Percentiles rank a stretch among this genome's conserved stretches.
phyloP scores from a whole-genome alignment of 345 rosid species.

The Murraya paniculata region DNA sequence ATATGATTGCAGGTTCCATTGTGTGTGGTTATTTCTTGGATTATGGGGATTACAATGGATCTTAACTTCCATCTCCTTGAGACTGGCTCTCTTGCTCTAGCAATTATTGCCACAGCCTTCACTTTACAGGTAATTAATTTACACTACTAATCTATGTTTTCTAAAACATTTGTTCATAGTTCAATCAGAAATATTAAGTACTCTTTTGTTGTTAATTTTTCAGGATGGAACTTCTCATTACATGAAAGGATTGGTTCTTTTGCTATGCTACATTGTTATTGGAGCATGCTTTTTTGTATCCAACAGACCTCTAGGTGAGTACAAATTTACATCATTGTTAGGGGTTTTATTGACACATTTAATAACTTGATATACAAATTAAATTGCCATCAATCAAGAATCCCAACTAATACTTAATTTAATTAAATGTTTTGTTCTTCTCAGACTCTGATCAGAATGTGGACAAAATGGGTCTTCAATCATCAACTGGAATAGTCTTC shows the following conservation, averaged over 20 bases:
- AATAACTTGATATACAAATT: background rate
- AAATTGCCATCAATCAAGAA: background rate
- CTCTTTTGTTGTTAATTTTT: background rate
- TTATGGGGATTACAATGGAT: slow-evolving; percentile 73
- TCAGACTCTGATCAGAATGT: slow-evolving; percentile 24
- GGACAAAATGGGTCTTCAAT: slow-evolving; percentile 19
- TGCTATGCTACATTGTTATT: slow-evolving; percentile 67
- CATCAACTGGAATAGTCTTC: slow-evolving; percentile 11
- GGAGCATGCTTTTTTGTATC: slow-evolving; percentile 74
- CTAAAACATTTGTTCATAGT: background rate
- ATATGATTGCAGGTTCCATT: slow-evolving; percentile 56
- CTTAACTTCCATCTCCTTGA: slow-evolving; percentile 78
- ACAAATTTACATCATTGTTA: background rate
- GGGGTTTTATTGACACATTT: background rate
- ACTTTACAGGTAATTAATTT: slow-evolving; percentile 46
- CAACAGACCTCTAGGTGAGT: slow-evolving; percentile 50
- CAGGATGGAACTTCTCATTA: slow-evolving; percentile 97
- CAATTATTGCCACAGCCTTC: slow-evolving; percentile 68
- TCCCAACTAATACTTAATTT: background rate
- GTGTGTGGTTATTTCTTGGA: slow-evolving; percentile 68
- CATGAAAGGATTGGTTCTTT: slow-evolving; percentile 72
- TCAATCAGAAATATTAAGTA: background rate
- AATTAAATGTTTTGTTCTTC: background rate
- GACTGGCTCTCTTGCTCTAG: slow-evolving; percentile 71
- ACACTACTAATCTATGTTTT: background rate